Evolutionary conservation across 1,284 basidiomycete species (phyloP).

Genomic region (Meira miltonrushii): DNA sequence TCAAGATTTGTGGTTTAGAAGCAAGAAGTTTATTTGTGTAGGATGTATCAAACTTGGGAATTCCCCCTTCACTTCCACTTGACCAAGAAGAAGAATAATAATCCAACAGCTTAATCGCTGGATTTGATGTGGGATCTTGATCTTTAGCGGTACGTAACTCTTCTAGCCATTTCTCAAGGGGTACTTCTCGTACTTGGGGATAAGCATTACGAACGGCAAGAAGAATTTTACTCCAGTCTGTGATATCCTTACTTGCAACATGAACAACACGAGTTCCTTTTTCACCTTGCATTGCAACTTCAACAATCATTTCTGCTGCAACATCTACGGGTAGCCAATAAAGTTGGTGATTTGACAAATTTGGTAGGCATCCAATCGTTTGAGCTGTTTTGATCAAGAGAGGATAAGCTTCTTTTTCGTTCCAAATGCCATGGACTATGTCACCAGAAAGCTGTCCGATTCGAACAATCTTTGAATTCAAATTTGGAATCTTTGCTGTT

Average conservation of each 20-base stretch:
- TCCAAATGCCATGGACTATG: slow-evolving; percentile 60
- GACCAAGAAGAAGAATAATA: no score
- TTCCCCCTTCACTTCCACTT: no score
- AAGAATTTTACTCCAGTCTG: slow-evolving; percentile 57
- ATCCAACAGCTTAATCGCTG: no score
- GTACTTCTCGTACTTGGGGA: slow-evolving; percentile 69
- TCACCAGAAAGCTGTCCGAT: slow-evolving; percentile 57
- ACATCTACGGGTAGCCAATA: slow-evolving; percentile 63
- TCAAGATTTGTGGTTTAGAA: no score
- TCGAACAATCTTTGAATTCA: slow-evolving; percentile 1
- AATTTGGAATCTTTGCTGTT: background rate
- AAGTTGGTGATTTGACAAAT: slow-evolving; percentile 34
- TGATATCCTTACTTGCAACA: slow-evolving; percentile 16
- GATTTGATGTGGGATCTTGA: background rate
- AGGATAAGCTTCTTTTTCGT: slow-evolving; percentile 59
- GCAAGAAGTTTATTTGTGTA: no score
- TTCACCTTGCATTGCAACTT: slow-evolving; percentile 54
- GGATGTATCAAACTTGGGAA: no score
- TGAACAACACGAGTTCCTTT: slow-evolving; percentile 14
- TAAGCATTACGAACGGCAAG: slow-evolving; percentile 63
- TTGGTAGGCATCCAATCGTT: slow-evolving; percentile 57
- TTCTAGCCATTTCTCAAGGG: slow-evolving; percentile 61
- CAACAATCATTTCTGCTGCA: slow-evolving; percentile 59
- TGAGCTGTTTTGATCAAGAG: slow-evolving; percentile 56
- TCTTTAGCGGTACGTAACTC: slow-evolving; percentile 47